Percentiles rank a stretch among this genome's conserved stretches.
These are phyloP conservation scores for Paraphoma sp. DNA, from an alignment of 2,329 filamentous ascomycete genomes.

Conservation along the genomic window DNA sequence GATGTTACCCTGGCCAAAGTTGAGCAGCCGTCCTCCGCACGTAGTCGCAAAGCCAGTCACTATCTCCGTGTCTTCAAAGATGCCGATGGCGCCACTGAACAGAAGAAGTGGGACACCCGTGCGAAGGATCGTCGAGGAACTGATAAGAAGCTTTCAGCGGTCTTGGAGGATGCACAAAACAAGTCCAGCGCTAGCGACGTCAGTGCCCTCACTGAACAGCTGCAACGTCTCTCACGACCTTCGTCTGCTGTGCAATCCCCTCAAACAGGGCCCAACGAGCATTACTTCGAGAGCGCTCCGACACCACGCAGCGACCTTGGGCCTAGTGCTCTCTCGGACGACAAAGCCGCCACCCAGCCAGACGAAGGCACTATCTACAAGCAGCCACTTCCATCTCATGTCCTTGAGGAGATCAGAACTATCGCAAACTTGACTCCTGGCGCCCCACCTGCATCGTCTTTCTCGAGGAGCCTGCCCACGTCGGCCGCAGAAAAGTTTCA, in stretches of 20 bases:
- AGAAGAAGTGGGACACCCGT: conserved; percentile 57
- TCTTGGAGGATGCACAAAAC: conserved; percentile 33
- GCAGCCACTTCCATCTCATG: conserved; percentile 53
- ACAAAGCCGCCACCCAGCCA: background rate
- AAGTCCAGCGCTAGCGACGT: conserved; percentile 11
- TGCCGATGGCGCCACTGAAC: conserved; percentile 62
- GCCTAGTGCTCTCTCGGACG: conserved; percentile 3
- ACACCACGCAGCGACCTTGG: conserved; percentile 14
- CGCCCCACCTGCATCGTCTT: conserved; percentile 53
- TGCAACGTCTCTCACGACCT: conserved; percentile 28
- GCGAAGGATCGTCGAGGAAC: conserved; percentile 43
- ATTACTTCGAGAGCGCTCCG: conserved; percentile 36
- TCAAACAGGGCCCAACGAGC: conserved; percentile 20
- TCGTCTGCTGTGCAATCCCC: conserved; percentile 39
- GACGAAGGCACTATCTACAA: conserved; percentile 8
- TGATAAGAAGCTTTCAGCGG: conserved; percentile 33
- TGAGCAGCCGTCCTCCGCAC: conserved; percentile 61
- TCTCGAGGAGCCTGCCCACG: conserved; percentile 59
- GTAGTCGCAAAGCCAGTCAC: conserved; percentile 71
- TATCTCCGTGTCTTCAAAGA: conserved; percentile 71
- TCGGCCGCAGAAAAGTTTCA: conserved; percentile 44
- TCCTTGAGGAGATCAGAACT: conserved; percentile 64
- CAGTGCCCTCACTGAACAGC: conserved; percentile 23
- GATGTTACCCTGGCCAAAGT: conserved; percentile 67
- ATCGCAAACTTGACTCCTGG: conserved; percentile 60